Evolutionary conservation across 2,329 filamentous ascomycete species (phyloP).

Genomic region (Xylariaceae sp.): DNA sequence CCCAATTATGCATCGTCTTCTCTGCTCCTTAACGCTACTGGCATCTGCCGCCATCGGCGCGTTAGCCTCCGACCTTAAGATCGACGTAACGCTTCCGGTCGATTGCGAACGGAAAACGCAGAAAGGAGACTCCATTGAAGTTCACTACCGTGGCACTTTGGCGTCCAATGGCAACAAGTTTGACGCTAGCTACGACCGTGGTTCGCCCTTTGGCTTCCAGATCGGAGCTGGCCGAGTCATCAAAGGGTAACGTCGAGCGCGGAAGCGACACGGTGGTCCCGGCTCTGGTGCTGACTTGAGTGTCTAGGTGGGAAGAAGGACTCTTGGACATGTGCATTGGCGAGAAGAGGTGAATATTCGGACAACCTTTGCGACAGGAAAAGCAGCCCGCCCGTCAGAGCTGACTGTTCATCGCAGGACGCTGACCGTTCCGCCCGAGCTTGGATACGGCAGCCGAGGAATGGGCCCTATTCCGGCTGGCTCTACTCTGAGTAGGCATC

Average conservation of each 20-base stretch:
- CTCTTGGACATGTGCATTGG: constrained; percentile 94
- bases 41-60: constrained; percentile 57
- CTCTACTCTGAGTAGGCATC: constrained; percentile 71
- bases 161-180: constrained; percentile 77
- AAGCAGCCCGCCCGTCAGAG: constrained; percentile 4
- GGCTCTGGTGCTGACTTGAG: background rate
- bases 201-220: constrained; percentile 76
- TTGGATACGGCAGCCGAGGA: constrained; percentile 78
- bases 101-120: constrained; percentile 80
- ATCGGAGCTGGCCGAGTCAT: constrained; percentile 86
- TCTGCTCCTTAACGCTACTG: constrained; percentile 56
- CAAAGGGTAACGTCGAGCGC: constrained; percentile 64
- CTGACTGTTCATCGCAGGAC: constrained; percentile 54
- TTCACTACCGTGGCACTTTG: constrained; percentile 89
- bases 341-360: constrained; percentile 71
- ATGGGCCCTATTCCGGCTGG: constrained; percentile 85
- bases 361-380: background rate
- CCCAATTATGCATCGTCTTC: constrained; percentile 55
- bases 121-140: constrained; percentile 78
- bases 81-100: constrained; percentile 75
- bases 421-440: constrained; percentile 85
- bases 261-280: background rate
- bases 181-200: constrained; percentile 82
- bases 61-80: constrained; percentile 69
- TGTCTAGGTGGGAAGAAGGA: constrained; percentile 85